Evolutionary conservation across 2,329 filamentous ascomycete genomes (phyloP), one percentile per base, ranked within the genome.

Genomic region (Penicillium sp.): DNA sequence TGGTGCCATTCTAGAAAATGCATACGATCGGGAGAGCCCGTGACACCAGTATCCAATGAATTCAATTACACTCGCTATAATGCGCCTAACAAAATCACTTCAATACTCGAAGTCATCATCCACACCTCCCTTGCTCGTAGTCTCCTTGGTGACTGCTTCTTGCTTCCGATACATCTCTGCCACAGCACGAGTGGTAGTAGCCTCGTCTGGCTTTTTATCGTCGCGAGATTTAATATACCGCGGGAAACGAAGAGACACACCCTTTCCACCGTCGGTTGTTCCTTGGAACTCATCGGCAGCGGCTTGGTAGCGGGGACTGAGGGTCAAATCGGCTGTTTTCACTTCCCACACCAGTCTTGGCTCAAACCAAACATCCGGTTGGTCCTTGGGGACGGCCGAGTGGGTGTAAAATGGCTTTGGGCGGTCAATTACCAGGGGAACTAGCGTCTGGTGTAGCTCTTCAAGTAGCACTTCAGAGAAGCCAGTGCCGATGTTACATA

Each of bases 21-120:
- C 3, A 7, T 13, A 17, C 7, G 21, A 43, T 21, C 29, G 6
- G 6, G 5, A 25, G n/a, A 36, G 10, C 29, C 43, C 15, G 10
- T 7, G 6, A 29, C 13, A 31, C 7, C 19, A 13, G 35, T 19
- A 53, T 29, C 55, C 43, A 57, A 57, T 53, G 21, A 49, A 58
- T 50, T 49, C n/a, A 47, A 55, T 58, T 52, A 42, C 47, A 55
- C 17, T 47, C 50, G 57, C 44, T 35, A 51, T 55, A 45, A 21
- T 51, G 29, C 38, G 12, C 9, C 33, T 39, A 27, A 56, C 12
- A 47, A 38, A 27, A 47, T 31, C 47, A 41, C 39, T 43, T 68
- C 49, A 99, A 78, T 99, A 99, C 81, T 99, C 94, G 77, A 97
- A 99, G 75, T 97, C 93, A 78, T 97, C 93, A 80, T 99, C 94